phyloP scores from a whole-genome alignment of 2,329 filamentous ascomycete genomes.

The Graphilbum ipis-grandicollis region DNA sequence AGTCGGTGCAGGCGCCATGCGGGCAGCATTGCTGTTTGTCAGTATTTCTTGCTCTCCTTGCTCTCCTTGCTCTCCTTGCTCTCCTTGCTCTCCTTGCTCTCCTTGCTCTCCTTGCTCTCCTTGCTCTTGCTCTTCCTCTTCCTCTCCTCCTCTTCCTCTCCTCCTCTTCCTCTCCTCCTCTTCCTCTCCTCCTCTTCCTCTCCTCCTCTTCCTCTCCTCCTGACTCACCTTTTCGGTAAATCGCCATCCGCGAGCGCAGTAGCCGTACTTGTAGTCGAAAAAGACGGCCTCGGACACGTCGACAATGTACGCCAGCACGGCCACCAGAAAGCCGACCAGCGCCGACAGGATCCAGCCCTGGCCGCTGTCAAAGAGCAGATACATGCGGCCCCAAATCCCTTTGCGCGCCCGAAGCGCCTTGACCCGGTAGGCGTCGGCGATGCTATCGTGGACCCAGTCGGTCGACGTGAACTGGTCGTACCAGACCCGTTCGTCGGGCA shows the following conservation, averaged over 20 bases:
- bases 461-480: slow-evolving; percentile 97
- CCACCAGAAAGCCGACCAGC: slow-evolving; percentile 72
- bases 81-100: too few species aligned
- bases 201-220: not conserved
- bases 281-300: slow-evolving; percentile 72
- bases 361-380: slow-evolving; percentile 63
- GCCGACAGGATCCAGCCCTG: slow-evolving; percentile 93
- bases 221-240: slow-evolving; percentile 48
- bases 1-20: slow-evolving; percentile 35
- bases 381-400: slow-evolving; percentile 66
- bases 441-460: slow-evolving; percentile 96
- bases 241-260: slow-evolving; percentile 58
- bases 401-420: slow-evolving; percentile 67
- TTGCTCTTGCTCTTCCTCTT: not conserved
- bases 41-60: too few species aligned
- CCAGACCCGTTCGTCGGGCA: slow-evolving; percentile 79
- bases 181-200: not conserved
- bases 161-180: too few species aligned
- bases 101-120: too few species aligned
- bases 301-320: slow-evolving; percentile 72
- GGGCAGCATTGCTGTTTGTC: slow-evolving; percentile 33
- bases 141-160: not conserved
- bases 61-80: too few species aligned
- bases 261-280: slow-evolving; percentile 85
- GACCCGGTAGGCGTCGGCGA: slow-evolving; percentile 80